phyloP scores from a whole-genome alignment of 441 rosid species.

The California macrophylla region DNA sequence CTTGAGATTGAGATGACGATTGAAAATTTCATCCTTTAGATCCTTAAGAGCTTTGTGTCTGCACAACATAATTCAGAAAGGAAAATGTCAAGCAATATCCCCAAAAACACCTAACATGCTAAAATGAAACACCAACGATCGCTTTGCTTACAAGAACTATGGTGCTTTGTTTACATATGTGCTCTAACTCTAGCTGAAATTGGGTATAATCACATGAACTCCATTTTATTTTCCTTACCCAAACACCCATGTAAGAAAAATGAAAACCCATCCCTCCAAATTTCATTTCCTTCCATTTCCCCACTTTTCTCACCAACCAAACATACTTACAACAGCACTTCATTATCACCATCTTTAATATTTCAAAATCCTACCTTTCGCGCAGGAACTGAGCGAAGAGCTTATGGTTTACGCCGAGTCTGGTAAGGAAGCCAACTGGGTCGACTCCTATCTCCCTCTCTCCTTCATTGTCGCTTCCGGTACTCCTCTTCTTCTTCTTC shows the following conservation, averaged over 20 bases:
- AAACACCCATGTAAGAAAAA: background rate
- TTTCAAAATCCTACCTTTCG: conserved; percentile 49
- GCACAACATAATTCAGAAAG: conserved; percentile 16
- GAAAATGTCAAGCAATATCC: background rate
- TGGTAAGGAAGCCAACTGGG: conserved; percentile 65
- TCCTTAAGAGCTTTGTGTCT: conserved; percentile 86
- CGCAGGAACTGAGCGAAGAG: conserved; percentile 78
- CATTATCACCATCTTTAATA: background rate
- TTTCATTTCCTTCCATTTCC: background rate
- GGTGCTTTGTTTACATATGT: background rate
- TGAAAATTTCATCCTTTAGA: conserved; percentile 67
- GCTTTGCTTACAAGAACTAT: background rate
- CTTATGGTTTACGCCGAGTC: conserved; percentile 63
- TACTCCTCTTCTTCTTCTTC: conserved; percentile 26
- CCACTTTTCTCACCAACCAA: conserved; percentile 13
- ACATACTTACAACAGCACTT: background rate
- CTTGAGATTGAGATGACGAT: conserved; percentile 55
- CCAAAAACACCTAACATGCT: background rate
- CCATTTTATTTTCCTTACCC: background rate
- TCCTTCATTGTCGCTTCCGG: conserved; percentile 18
- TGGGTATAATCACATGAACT: background rate
- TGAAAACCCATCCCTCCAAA: background rate
- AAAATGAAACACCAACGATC: conserved; percentile 3
- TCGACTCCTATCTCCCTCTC: conserved; percentile 34
- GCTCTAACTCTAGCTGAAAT: background rate